Evolutionary conservation across 805 yeast genomes (phyloP).

Genomic region (Metschnikowia reukaufii): DNA sequence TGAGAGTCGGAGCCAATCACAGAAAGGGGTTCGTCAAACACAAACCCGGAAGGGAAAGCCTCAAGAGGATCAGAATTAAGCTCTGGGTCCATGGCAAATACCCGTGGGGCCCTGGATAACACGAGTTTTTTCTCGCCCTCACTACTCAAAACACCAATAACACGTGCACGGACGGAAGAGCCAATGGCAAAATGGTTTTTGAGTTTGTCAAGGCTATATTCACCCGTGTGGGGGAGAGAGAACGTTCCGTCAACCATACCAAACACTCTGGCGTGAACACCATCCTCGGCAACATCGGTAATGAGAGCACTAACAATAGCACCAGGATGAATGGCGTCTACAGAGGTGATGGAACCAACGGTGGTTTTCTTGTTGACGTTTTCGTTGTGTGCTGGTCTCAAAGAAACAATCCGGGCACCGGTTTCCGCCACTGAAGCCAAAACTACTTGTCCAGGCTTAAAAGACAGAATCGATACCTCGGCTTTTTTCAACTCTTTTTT

Average conservation of each 20-base stretch:
- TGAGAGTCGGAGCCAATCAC: slow-evolving; percentile 59
- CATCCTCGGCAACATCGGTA: slow-evolving; percentile 56
- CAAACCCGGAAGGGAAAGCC: slow-evolving; percentile 79
- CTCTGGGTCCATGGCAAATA: slow-evolving; percentile 36
- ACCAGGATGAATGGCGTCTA: slow-evolving; percentile 87
- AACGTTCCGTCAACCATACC: slow-evolving; percentile 76
- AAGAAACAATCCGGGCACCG: slow-evolving; percentile 55
- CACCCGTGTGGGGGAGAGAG: slow-evolving; percentile 62
- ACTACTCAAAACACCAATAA: slow-evolving; percentile 53
- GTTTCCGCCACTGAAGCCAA: slow-evolving; percentile 51
- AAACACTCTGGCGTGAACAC: slow-evolving; percentile 68
- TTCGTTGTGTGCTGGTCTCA: slow-evolving; percentile 46
- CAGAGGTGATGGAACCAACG: slow-evolving; percentile 56
- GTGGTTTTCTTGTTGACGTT: slow-evolving; percentile 49
- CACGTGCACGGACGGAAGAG: slow-evolving; percentile 64
- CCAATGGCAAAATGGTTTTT: slow-evolving; percentile 70
- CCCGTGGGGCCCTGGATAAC: slow-evolving; percentile 62
- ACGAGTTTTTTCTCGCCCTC: slow-evolving; percentile 57
- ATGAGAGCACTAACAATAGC: slow-evolving; percentile 71
- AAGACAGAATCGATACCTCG: slow-evolving; percentile 31
- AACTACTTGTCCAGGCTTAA: slow-evolving; percentile 66
- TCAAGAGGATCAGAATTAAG: slow-evolving; percentile 38
- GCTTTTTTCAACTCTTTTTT: slow-evolving; percentile 58
- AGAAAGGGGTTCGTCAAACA: slow-evolving; percentile 53
- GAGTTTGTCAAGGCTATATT: slow-evolving; percentile 46